A percentile compares a stretch with the other conserved stretches of the same genome.
Conservation (phyloP, 2,329 filamentous ascomycete species). For the Colletotrichum musicola region DNA sequence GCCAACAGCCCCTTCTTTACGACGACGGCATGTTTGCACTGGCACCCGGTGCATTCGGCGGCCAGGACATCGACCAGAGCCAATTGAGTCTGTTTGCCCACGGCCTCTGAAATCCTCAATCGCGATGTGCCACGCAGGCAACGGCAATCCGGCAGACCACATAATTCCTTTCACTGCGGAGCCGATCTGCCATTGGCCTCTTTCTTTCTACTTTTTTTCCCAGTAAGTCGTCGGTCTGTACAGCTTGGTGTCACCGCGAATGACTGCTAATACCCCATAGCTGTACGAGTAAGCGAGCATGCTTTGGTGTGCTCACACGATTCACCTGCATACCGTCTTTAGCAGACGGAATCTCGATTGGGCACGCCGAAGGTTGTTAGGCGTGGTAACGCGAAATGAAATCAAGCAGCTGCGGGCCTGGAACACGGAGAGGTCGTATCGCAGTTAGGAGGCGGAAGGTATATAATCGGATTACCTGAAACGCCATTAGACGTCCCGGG, state of each 20-base stretch:
- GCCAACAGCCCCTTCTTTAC: not conserved
- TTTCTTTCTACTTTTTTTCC: conserved; percentile 17
- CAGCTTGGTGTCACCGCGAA: fast-evolving
- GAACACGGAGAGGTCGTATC: not conserved
- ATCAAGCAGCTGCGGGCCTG: too few relatives aligned
- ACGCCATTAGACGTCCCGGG: not conserved
- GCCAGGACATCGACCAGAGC: conserved; percentile 5
- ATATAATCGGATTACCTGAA: not conserved
- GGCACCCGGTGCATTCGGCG: conserved; percentile 5
- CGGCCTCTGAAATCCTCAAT: conserved; percentile 1
- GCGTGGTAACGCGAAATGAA: too few relatives aligned
- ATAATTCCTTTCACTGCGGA: not conserved
- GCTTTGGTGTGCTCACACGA: not conserved
- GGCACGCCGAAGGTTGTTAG: too few relatives aligned
- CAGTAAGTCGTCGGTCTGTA: not conserved
- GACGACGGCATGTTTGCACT: not conserved
- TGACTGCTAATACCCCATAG: conserved; percentile 10
- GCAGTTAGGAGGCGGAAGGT: not conserved
- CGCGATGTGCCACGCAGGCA: not conserved
- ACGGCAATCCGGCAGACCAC: not conserved
- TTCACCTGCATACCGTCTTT: not conserved
- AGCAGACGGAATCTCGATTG: too few relatives aligned
- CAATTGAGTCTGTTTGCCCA: conserved; percentile 1
- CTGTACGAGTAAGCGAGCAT: conserved; percentile 26
- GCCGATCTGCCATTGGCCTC: not conserved